Evolutionary conservation across 495 filamentous ascomycete genomes (phyloP).

Genomic region (Hypoxylon fuscum): DNA sequence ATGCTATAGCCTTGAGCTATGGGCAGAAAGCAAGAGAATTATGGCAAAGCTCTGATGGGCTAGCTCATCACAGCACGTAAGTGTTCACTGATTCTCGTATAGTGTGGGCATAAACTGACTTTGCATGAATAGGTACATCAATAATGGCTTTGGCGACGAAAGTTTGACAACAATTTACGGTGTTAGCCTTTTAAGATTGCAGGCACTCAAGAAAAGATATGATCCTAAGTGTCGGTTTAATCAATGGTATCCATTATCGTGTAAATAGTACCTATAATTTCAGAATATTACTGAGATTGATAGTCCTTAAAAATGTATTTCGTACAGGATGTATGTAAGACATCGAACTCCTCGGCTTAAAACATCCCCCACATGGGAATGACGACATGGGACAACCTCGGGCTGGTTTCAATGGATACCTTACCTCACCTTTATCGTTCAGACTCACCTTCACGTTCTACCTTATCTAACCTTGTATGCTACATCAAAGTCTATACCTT

Average conservation of each 20-base stretch:
- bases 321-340: no score
- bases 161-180: not conserved
- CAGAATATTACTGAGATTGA: no score
- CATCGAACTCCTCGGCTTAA: slow-evolving; percentile 17
- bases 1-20: not conserved
- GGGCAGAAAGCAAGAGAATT: not conserved
- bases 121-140: not conserved
- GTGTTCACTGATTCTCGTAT: not conserved
- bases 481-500: not conserved
- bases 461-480: not conserved
- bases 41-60: not conserved
- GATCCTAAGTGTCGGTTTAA: not conserved
- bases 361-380: slow-evolving; percentile 29
- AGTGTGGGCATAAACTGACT: not conserved
- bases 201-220: not conserved
- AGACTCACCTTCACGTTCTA: not conserved
- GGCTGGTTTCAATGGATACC: slow-evolving; percentile 9
- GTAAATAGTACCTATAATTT: no score
- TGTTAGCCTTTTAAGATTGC: not conserved
- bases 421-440: not conserved
- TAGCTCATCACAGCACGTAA: slow-evolving; percentile 8
- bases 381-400: slow-evolving; percentile 33
- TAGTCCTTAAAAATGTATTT: no score
- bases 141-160: slow-evolving; percentile 2
- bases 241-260: slow-evolving; percentile 1